Conservation (phyloP, 2,329 filamentous ascomycete species). For the Penicillium sp. region DNA sequence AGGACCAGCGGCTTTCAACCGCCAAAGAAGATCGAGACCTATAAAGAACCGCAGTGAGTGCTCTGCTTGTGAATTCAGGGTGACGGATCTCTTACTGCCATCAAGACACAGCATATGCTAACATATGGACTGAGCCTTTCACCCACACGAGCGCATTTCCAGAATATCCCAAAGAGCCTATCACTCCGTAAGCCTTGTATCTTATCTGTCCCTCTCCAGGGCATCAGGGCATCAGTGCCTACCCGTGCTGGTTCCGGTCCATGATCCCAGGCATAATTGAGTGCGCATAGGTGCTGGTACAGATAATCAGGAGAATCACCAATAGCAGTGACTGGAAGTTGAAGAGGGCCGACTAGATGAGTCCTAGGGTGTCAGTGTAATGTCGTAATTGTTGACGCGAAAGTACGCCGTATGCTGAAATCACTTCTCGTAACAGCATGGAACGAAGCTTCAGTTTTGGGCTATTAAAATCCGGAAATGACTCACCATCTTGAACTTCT, state of each 20-base stretch:
- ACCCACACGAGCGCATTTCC: slow-evolving; percentile 90
- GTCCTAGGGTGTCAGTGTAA: slow-evolving; percentile 9
- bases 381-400: slow-evolving; percentile 5
- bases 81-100: slow-evolving; percentile 64
- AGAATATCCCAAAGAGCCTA: slow-evolving; percentile 79
- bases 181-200: slow-evolving; percentile 3
- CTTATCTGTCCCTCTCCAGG: not conserved
- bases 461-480: not conserved
- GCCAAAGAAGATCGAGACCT: slow-evolving; percentile 34
- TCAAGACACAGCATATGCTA: slow-evolving; percentile 83
- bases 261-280: slow-evolving; percentile 82
- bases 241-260: slow-evolving; percentile 90
- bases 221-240: slow-evolving; percentile 28
- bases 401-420: slow-evolving; percentile 3
- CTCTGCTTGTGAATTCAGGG: not conserved
- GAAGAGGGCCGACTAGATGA: slow-evolving; percentile 79
- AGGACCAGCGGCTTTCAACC: slow-evolving; percentile 18
- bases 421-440: too few species aligned
- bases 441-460: too few species aligned
- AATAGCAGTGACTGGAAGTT: slow-evolving; percentile 97
- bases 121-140: slow-evolving; percentile 93
- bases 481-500: slow-evolving; percentile 35
- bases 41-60: slow-evolving; percentile 1
- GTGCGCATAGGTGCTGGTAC: slow-evolving; percentile 91
- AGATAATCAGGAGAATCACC: slow-evolving; percentile 89